Conservation (phyloP, 306 rosid species). For the Ceratonia siliqua region DNA sequence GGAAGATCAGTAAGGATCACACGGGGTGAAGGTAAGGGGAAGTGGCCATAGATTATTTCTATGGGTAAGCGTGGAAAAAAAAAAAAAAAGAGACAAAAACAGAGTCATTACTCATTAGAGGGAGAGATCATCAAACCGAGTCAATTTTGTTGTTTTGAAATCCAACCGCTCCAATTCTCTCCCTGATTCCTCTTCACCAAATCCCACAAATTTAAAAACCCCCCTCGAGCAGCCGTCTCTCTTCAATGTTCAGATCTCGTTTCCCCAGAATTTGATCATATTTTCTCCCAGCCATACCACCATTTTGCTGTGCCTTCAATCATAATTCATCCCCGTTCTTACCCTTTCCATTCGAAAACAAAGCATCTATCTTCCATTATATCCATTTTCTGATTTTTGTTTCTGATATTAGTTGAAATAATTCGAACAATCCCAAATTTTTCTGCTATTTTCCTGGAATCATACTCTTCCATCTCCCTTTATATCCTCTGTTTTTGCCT, state of each 20-base stretch:
- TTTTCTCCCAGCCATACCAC: background rate
- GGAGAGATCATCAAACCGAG: conserved; percentile 30
- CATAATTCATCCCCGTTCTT: background rate
- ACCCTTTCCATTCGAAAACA: background rate
- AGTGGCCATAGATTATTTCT: background rate
- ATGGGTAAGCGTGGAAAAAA: background rate
- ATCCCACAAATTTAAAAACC: conserved; percentile 52
- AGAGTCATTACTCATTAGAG: conserved; percentile 27
- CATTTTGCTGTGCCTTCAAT: conserved; percentile 27
- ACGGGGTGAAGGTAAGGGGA: conserved; percentile 15
- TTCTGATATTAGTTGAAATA: background rate
- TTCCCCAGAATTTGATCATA: conserved; percentile 38
- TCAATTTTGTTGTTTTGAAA: conserved; percentile 37
- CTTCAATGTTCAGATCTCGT: conserved; percentile 44
- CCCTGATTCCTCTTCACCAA: conserved; percentile 56
- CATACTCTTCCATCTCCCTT: background rate
- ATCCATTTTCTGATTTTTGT: background rate
- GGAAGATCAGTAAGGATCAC: background rate
- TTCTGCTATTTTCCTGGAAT: conserved; percentile 15
- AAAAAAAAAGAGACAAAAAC: conserved; percentile 9
- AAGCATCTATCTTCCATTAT: background rate
- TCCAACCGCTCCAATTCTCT: conserved; percentile 60
- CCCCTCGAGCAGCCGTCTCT: conserved; percentile 25
- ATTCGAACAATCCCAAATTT: background rate
- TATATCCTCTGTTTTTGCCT: conserved; percentile 15